Evolutionary conservation across 2,329 filamentous ascomycete genomes (phyloP).

Genomic region (Fusarium sp.): DNA sequence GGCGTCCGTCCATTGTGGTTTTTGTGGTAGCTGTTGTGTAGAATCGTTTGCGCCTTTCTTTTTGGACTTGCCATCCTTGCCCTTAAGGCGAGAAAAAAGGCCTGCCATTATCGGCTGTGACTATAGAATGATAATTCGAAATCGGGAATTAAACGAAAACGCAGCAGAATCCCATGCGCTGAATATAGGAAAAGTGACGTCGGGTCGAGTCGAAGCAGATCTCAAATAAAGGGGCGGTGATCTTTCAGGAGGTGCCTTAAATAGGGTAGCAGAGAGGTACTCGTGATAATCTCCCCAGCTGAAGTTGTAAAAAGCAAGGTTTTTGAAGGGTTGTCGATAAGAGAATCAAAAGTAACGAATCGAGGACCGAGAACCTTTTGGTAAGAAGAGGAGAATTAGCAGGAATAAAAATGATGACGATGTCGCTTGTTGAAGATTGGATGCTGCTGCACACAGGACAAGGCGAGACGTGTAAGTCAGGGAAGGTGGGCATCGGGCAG

Average conservation of each 20-base stretch:
- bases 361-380: background rate
- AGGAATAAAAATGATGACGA: slow-evolving; percentile 13
- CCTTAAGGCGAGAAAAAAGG: slow-evolving; percentile 74
- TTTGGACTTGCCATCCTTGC: slow-evolving; percentile 74
- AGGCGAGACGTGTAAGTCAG: slow-evolving; percentile 36
- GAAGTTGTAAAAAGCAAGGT: slow-evolving; percentile 23
- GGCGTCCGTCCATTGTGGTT: slow-evolving; percentile 87
- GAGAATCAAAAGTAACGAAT: background rate
- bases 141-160: slow-evolving; percentile 13
- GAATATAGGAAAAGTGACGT: slow-evolving; percentile 22
- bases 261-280: background rate
- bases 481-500: slow-evolving; percentile 37
- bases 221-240: slow-evolving; percentile 33
- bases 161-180: slow-evolving; percentile 22
- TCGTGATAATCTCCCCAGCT: slow-evolving; percentile 30
- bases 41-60: slow-evolving; percentile 72
- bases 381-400: background rate
- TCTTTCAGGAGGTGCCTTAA: slow-evolving; percentile 12
- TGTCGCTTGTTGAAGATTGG: slow-evolving; percentile 2
- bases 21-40: slow-evolving; percentile 65
- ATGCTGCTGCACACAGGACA: slow-evolving; percentile 17
- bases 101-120: slow-evolving; percentile 60
- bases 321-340: slow-evolving; percentile 11
- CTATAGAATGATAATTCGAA: slow-evolving; percentile 11
- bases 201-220: slow-evolving; percentile 17